phyloP scores from a whole-genome alignment of 2,329 filamentous ascomycete species.

The Aspergillus brasiliensis region DNA sequence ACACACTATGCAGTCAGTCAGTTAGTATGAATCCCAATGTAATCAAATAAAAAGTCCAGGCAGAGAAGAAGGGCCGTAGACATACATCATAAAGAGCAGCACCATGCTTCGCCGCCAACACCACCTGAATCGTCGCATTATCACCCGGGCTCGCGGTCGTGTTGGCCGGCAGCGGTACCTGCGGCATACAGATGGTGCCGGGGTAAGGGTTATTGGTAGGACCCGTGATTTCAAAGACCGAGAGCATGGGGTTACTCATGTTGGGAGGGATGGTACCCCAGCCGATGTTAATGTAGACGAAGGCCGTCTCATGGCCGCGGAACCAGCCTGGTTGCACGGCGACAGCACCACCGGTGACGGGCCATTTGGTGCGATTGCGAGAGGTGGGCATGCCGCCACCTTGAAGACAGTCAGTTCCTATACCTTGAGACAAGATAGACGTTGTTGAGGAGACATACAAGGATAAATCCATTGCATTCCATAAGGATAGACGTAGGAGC shows the following conservation, averaged over 20 bases:
- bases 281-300: slow-evolving; percentile 90
- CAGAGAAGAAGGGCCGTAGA: slow-evolving; percentile 18
- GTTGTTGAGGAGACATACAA: slow-evolving; percentile 61
- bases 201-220: slow-evolving; percentile 59
- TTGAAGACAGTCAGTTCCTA: slow-evolving; percentile 42
- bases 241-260: slow-evolving; percentile 81
- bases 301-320: slow-evolving; percentile 77
- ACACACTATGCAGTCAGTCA: slow-evolving; percentile 67
- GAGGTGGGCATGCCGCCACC: slow-evolving; percentile 81
- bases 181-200: slow-evolving; percentile 84
- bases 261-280: slow-evolving; percentile 79
- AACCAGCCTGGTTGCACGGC: slow-evolving; percentile 96
- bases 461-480: slow-evolving; percentile 97
- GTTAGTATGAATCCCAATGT: slow-evolving; percentile 47
- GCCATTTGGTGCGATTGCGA: slow-evolving; percentile 89
- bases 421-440: slow-evolving; percentile 1
- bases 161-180: slow-evolving; percentile 78
- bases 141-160: slow-evolving; percentile 75
- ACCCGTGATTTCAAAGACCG: slow-evolving; percentile 76
- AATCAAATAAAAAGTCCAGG: neutral
- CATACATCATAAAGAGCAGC: slow-evolving; percentile 79
- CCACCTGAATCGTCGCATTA: slow-evolving; percentile 84
- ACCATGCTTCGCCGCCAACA: slow-evolving; percentile 81
- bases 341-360: slow-evolving; percentile 80
- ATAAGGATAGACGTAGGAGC: slow-evolving; percentile 65